Conservation (phyloP, 1,284 basidiomycete genomes). For the Microstroma glucosiphilum region DNA sequence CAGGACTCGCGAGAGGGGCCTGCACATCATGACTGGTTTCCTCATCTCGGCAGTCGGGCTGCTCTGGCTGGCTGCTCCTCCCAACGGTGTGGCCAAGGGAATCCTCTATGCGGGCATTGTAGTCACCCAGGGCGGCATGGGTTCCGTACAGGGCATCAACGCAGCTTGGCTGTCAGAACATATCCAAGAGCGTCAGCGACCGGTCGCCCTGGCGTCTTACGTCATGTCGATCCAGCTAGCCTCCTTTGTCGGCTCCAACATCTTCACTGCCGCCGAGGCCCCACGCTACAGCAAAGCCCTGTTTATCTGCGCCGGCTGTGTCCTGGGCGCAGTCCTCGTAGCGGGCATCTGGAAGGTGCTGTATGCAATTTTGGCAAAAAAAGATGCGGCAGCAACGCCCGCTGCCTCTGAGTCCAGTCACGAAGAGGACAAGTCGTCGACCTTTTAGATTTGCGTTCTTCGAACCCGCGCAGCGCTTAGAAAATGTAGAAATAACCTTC, state of each 20-base stretch:
- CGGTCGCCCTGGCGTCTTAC: constrained; percentile 19
- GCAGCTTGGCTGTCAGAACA: constrained; percentile 14
- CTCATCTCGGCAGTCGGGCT: constrained; percentile 10
- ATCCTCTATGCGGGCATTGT: constrained; percentile 14
- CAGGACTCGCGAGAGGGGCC: constrained; percentile 10
- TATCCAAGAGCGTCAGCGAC: constrained; percentile 13
- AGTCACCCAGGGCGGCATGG: constrained; percentile 9
- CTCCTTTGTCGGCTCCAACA: constrained; percentile 15
- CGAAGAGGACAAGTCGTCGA: too few species aligned
- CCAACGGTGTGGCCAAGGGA: constrained; percentile 11
- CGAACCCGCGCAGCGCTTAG: too few species aligned
- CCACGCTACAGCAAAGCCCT: constrained; percentile 13
- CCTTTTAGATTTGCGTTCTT: too few species aligned
- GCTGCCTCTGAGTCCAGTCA: too few species aligned
- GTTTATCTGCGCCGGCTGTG: too few species aligned
- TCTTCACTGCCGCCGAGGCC: constrained; percentile 17
- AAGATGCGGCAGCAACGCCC: too few species aligned
- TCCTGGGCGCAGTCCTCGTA: too few species aligned
- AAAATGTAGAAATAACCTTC: too few species aligned
- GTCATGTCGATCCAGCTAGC: constrained; percentile 20
- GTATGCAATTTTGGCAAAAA: too few species aligned
- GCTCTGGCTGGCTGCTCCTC: constrained; percentile 6
- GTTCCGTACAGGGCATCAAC: constrained; percentile 19
- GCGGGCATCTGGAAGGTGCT: too few species aligned
- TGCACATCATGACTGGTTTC: constrained; percentile 9